A percentile compares a stretch with the other conserved stretches of the same genome.
These are phyloP conservation scores for Epichloe uncinata DNA, from an alignment of 2,329 filamentous ascomycete genomes.

Conservation along the genomic window DNA sequence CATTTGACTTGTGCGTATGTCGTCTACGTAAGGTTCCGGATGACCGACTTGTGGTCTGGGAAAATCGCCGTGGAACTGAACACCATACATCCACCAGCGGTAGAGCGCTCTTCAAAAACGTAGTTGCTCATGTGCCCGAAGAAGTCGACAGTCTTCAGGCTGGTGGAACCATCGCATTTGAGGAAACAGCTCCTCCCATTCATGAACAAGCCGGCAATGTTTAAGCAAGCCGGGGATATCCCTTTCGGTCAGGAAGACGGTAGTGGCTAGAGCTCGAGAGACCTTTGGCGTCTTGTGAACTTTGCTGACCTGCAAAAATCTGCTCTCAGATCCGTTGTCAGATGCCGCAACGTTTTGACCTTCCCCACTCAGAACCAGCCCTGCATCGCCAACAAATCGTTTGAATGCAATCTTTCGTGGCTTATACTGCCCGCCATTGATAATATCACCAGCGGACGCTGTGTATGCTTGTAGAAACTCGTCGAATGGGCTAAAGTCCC, in stretches of 20 bases:
- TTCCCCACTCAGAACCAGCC: constrained; percentile 11
- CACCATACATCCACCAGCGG: constrained; percentile 40
- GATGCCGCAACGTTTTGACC: background rate
- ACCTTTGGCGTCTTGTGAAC: background rate
- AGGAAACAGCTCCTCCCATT: constrained; percentile 27
- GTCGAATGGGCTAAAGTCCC: constrained; percentile 30
- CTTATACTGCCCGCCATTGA: constrained; percentile 21
- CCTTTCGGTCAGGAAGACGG: constrained; percentile 17
- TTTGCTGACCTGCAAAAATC: constrained; percentile 13
- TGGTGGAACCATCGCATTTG: constrained; percentile 33
- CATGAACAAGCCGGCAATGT: constrained; percentile 22
- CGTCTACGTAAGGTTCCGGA: constrained; percentile 26
- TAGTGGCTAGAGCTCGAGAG: constrained; percentile 5
- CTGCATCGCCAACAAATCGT: constrained; percentile 20
- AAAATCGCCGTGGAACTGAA: constrained; percentile 35
- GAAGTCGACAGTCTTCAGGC: constrained; percentile 30
- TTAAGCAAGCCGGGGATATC: constrained; percentile 22
- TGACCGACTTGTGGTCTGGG: constrained; percentile 23
- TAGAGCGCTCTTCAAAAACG: constrained; percentile 38
- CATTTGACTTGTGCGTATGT: constrained; percentile 29
- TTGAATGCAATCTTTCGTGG: constrained; percentile 27
- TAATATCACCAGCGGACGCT: constrained; percentile 25
- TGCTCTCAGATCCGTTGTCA: background rate
- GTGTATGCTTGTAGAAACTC: constrained; percentile 34
- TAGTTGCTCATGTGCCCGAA: constrained; percentile 28